Conservation (phyloP, 192 early-diverging fungal genomes). For the Geranomyces michiganensis region DNA sequence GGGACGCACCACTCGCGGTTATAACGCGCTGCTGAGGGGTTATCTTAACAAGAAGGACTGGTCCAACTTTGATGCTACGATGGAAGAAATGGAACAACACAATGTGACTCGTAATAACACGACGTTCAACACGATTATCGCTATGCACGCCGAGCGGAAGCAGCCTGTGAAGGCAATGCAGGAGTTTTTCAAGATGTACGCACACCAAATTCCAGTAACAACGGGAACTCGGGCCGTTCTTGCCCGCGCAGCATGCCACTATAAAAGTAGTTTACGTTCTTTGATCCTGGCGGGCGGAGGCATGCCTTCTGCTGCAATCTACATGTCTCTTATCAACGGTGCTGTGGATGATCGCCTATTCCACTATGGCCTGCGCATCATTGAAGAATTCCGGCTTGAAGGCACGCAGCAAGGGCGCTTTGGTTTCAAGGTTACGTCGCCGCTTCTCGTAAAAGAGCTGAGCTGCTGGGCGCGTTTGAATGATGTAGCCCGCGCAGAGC, state of each 20-base stretch:
- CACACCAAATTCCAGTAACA: neutral
- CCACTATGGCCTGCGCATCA: neutral
- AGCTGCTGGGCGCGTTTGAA: neutral
- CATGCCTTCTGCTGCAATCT: neutral
- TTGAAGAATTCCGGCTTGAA: conserved; percentile 12
- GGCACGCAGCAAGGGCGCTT: neutral
- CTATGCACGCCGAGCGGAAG: neutral
- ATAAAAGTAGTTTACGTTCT: neutral
- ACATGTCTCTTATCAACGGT: conserved; percentile 7
- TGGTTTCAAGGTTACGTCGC: neutral
- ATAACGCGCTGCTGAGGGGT: conserved; percentile 23
- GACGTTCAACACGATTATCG: conserved; percentile 23
- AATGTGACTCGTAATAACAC: conserved; percentile 3
- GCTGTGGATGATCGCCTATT: neutral
- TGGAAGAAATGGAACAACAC: conserved; percentile 22
- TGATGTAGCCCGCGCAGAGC: neutral
- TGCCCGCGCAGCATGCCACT: neutral
- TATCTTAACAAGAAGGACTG: neutral
- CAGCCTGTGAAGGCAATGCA: conserved; percentile 16
- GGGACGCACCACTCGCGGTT: conserved; percentile 18
- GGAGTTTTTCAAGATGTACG: conserved; percentile 10
- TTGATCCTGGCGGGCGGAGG: conserved; percentile 10
- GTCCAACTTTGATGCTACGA: neutral
- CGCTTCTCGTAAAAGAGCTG: neutral
- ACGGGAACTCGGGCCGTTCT: neutral